Evolutionary conservation across 2,329 filamentous ascomycete species (phyloP).

Genomic region (Cordyceps fumosorosea): DNA sequence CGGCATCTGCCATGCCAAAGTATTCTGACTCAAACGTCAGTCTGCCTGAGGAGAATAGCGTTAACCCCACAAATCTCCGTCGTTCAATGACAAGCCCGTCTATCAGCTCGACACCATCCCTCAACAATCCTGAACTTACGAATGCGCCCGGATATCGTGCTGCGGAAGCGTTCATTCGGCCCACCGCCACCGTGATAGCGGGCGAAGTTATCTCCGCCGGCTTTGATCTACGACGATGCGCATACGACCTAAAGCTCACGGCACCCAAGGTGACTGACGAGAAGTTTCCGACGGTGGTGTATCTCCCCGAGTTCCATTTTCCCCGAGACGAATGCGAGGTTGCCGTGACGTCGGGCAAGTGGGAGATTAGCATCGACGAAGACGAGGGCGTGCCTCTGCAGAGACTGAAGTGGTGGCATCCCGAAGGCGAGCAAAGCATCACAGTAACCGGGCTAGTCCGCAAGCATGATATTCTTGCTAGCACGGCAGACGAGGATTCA

Average conservation of each 20-base stretch:
- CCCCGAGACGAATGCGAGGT: conserved; percentile 66
- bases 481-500: conserved; percentile 63
- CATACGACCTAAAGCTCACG: conserved; percentile 65
- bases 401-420: conserved; percentile 87
- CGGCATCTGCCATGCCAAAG: conserved; percentile 43
- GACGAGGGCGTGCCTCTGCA: conserved; percentile 65
- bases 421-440: conserved; percentile 73
- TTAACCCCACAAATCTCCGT: conserved; percentile 72
- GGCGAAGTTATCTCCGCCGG: conserved; percentile 65
- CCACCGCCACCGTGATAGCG: conserved; percentile 68
- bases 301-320: conserved; percentile 88
- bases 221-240: conserved; percentile 76
- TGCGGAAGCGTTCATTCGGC: conserved; percentile 87
- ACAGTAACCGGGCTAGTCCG: conserved; percentile 68
- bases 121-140: conserved; percentile 50
- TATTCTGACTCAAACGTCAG: conserved; percentile 41
- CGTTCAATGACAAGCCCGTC: conserved; percentile 61
- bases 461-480: conserved; percentile 49
- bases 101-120: conserved; percentile 52
- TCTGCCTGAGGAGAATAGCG: conserved; percentile 42
- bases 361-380: conserved; percentile 73
- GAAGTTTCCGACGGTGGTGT: conserved; percentile 70
- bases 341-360: conserved; percentile 77
- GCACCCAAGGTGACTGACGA: conserved; percentile 53
- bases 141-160: conserved; percentile 71